Evolutionary conservation across 768 basidiomycete species (phyloP).

Genomic region (Suillus fuscotomentosus): DNA sequence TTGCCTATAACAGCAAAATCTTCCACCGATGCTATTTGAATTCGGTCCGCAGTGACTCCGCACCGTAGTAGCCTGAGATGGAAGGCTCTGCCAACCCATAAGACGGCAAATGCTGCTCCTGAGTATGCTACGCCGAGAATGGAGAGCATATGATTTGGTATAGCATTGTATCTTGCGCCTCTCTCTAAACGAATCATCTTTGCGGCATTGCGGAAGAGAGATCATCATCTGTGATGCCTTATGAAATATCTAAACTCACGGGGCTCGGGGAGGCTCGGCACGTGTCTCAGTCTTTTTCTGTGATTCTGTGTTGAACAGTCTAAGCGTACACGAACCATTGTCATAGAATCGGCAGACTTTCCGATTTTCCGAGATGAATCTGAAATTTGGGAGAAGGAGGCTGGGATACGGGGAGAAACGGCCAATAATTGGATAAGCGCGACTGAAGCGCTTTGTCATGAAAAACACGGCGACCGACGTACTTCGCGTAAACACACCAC

Average conservation of each 20-base stretch:
- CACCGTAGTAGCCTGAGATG: neutral
- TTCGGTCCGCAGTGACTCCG: neutral
- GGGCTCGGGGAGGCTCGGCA: neutral
- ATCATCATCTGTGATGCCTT: neutral
- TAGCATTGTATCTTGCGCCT: conserved; percentile 24
- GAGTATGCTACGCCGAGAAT: conserved; percentile 43
- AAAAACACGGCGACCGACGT: neutral
- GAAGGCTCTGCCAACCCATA: neutral
- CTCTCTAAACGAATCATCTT: neutral
- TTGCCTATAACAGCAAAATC: neutral
- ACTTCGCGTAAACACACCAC: neutral
- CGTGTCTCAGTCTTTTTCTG: neutral
- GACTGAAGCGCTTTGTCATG: neutral
- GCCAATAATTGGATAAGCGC: neutral
- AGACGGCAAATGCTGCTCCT: conserved; percentile 18
- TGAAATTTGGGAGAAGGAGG: neutral
- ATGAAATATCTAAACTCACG: neutral
- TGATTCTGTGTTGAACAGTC: neutral
- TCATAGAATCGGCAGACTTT: neutral
- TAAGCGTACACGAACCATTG: neutral
- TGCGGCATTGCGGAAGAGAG: neutral
- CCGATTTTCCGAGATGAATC: neutral
- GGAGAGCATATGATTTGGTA: conserved; percentile 25
- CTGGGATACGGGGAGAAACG: neutral
- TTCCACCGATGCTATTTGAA: neutral